Conservation (phyloP, 257 asterid genomes). For the Solanum etuberosum region DNA sequence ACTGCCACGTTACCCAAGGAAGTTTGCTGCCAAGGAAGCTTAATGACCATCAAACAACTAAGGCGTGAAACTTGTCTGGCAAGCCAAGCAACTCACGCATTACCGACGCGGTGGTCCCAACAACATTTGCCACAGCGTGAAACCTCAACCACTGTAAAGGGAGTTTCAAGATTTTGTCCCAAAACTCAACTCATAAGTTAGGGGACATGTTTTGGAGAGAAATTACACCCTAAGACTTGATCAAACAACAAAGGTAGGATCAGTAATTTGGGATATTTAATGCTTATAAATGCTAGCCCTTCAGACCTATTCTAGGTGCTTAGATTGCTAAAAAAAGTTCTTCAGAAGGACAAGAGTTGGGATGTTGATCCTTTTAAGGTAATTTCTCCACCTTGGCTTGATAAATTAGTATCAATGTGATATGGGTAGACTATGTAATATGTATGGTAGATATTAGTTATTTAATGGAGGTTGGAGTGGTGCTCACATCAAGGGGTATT, state of each 20-base stretch:
- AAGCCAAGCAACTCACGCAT: not conserved
- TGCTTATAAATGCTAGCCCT: not conserved
- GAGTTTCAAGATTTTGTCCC: not conserved
- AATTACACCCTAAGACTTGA: not conserved
- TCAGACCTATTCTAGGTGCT: not conserved
- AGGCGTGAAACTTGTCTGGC: not conserved
- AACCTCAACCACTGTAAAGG: not conserved
- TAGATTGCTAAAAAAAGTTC: not conserved
- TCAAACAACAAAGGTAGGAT: not conserved
- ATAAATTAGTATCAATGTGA: not conserved
- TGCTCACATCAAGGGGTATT: not conserved
- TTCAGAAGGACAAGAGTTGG: not conserved
- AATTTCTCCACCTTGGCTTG: not conserved
- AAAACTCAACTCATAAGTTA: not conserved
- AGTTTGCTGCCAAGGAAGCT: not conserved
- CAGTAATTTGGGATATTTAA: not conserved
- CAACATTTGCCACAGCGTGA: not conserved
- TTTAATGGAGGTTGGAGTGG: not conserved
- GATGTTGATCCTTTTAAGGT: not conserved
- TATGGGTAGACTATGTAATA: not conserved
- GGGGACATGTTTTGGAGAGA: not conserved
- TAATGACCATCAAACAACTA: not conserved
- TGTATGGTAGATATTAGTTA: not conserved
- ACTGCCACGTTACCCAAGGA: not conserved
- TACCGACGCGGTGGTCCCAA: not conserved